Conservation (phyloP, 495 filamentous ascomycete species). For the Trypethelium eluteriae region DNA sequence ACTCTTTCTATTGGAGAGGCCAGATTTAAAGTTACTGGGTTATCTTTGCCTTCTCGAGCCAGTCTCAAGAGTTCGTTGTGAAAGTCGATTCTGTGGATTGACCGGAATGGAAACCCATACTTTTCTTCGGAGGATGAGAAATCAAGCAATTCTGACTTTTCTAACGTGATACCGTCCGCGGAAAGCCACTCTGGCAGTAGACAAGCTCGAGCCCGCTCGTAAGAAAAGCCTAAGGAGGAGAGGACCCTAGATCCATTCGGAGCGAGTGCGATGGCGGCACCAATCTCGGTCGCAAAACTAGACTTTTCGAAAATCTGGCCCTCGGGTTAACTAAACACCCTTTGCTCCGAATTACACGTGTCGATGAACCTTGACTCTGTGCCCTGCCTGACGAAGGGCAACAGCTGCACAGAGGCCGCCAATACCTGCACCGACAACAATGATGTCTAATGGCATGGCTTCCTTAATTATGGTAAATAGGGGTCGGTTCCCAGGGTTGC, state of each 20-base stretch:
- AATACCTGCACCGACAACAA: slow-evolving; percentile 20
- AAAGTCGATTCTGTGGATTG: neutral
- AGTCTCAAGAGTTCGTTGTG: slow-evolving; percentile 1
- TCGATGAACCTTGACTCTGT: neutral
- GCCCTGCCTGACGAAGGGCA: slow-evolving; percentile 15
- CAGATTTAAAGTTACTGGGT: neutral
- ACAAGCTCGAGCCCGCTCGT: slow-evolving; percentile 2
- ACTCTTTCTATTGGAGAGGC: slow-evolving; percentile 8
- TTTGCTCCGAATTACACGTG: neutral
- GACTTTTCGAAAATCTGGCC: slow-evolving; percentile 23
- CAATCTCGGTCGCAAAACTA: slow-evolving; percentile 17
- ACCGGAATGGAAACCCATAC: neutral
- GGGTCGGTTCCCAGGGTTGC: neutral
- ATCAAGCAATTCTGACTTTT: neutral
- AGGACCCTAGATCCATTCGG: slow-evolving; percentile 25
- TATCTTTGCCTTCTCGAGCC: neutral
- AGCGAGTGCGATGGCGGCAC: slow-evolving; percentile 20
- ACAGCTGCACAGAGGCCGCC: slow-evolving; percentile 18
- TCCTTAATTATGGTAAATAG: neutral
- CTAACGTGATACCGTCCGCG: neutral
- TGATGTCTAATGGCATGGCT: slow-evolving; percentile 19
- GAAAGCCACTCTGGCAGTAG: neutral
- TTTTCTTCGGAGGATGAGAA: neutral
- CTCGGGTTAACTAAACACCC: neutral
- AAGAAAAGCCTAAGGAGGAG: neutral